A percentile compares a stretch with the other conserved stretches of the same genome.
These are phyloP conservation scores for Pezizomycotina sp. DNA, from an alignment of 2,329 filamentous ascomycete genomes.

Conservation along the genomic window DNA sequence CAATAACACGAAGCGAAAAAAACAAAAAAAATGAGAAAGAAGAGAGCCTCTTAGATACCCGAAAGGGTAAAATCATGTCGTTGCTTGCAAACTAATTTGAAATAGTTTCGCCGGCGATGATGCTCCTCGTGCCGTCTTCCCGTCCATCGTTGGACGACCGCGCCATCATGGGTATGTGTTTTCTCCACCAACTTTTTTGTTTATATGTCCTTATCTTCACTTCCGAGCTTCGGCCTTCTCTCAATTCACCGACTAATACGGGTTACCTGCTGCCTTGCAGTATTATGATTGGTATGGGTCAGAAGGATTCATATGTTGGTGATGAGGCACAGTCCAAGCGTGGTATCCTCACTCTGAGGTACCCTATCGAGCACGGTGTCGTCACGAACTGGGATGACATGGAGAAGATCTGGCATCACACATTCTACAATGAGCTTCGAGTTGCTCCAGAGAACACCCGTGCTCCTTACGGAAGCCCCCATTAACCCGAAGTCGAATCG, in stretches of 20 bases:
- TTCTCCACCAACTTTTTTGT: constrained; percentile 19
- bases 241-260: constrained; percentile 6
- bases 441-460: constrained; percentile 99
- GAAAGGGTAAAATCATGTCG: constrained; percentile 2
- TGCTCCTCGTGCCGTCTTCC: constrained; percentile 99
- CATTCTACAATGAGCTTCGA: constrained; percentile 99
- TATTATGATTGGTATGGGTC: constrained; percentile 99
- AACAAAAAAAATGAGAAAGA: too few species aligned
- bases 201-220: constrained; percentile 8
- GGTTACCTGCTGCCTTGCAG: constrained; percentile 34
- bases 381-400: constrained; percentile 99
- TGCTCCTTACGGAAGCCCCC: constrained; percentile 95
- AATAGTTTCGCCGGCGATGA: constrained; percentile 95
- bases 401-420: constrained; percentile 99
- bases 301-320: constrained; percentile 99
- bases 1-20: neutral
- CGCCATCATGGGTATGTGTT: constrained; percentile 93
- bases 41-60: too few species aligned
- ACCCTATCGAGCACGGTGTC: constrained; percentile 99
- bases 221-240: constrained; percentile 21
- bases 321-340: constrained; percentile 99
- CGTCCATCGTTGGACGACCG: constrained; percentile 98
- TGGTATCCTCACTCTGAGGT: constrained; percentile 99
- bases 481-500: constrained; percentile 99
- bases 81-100: constrained; percentile 8